These are phyloP conservation scores for Diaporthe aspalathi DNA, from an alignment of 2,329 filamentous ascomycete genomes.

Conservation along the genomic window DNA sequence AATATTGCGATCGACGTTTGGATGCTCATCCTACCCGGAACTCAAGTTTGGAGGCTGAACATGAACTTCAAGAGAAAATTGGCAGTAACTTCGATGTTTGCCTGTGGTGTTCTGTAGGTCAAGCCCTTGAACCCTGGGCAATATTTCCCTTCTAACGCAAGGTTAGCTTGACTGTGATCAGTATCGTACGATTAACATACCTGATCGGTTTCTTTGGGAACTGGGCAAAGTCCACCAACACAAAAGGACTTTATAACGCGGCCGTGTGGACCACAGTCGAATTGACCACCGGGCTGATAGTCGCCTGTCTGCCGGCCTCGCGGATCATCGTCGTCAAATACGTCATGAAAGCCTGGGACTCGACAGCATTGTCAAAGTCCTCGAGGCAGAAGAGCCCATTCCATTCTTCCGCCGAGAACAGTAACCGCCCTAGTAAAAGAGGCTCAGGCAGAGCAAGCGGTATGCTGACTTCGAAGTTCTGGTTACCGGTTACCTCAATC, in stretches of 20 bases:
- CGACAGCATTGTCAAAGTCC: constrained; percentile 2
- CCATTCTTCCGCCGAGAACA: not conserved
- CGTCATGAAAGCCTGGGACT: not conserved
- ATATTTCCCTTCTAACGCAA: not conserved
- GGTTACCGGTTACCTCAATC: constrained; percentile 2
- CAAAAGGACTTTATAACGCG: constrained; percentile 8
- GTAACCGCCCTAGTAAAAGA: not conserved
- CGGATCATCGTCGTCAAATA: constrained; percentile 9
- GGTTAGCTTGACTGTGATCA: constrained; percentile 48
- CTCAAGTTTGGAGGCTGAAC: constrained; percentile 52
- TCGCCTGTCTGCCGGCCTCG: constrained; percentile 20
- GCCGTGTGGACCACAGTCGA: constrained; percentile 20
- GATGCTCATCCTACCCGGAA: constrained; percentile 53
- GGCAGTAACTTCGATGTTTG: constrained; percentile 52
- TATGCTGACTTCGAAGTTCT: constrained; percentile 10
- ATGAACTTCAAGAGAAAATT: constrained; percentile 55
- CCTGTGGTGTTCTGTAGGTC: constrained; percentile 46
- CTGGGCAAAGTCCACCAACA: not conserved
- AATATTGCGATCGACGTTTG: constrained; percentile 55
- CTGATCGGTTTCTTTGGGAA: constrained; percentile 12
- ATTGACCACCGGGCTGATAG: constrained; percentile 16
- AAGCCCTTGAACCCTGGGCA: not conserved
- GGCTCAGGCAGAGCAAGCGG: not conserved
- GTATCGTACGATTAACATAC: constrained; percentile 44
- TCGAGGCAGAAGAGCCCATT: not conserved